Percentiles rank a stretch among this genome's conserved stretches.
Evolutionary conservation across 2,329 filamentous ascomycete species (phyloP).

Genomic region (Calonectria fujianensis): DNA sequence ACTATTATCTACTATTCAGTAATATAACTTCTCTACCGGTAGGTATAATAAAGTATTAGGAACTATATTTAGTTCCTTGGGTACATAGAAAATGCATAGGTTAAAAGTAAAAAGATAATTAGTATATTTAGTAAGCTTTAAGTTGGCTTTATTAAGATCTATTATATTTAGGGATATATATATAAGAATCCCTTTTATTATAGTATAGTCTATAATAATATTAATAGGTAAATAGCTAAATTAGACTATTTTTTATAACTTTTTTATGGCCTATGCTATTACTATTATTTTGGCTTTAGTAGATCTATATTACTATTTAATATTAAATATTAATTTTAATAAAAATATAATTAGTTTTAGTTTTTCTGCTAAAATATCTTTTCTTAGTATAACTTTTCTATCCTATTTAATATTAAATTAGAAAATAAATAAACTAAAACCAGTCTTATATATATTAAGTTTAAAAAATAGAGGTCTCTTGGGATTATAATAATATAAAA

Average conservation of each 20-base stretch:
- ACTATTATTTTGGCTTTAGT: not conserved
- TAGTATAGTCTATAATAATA: too few species aligned
- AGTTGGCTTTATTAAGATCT: not conserved
- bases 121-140: not conserved
- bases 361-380: not conserved
- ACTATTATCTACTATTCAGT: not conserved
- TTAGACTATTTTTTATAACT: not conserved
- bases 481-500: not conserved
- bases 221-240: too few species aligned
- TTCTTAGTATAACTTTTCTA: not conserved
- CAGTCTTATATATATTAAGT: not conserved
- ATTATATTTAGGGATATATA: too few species aligned
- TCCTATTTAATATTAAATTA: not conserved
- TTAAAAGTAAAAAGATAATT: not conserved
- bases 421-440: not conserved
- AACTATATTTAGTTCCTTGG: not conserved
- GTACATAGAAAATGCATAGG: not conserved
- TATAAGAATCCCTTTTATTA: too few species aligned
- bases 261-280: not conserved
- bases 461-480: not conserved
- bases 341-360: not conserved
- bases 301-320: not conserved
- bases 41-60: not conserved
- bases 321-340: not conserved
- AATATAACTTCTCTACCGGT: not conserved